Base-by-base conservation (phyloP, 2,329 filamentous ascomycete species). In the Monosporascus sp. region DNA sequence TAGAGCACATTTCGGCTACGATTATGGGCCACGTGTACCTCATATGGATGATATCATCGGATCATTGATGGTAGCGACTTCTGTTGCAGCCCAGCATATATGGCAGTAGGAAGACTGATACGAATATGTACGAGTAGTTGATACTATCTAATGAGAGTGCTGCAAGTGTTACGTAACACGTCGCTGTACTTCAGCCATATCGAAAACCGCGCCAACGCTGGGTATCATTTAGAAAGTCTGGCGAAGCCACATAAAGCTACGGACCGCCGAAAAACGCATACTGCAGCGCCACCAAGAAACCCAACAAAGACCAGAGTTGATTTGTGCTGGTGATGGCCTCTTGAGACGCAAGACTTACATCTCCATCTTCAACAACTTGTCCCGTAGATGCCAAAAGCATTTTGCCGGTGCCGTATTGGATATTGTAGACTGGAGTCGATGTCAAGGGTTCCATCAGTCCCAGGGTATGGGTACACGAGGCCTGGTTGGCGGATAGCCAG, bases 351-450 rank as follows among this genome's bases (percentile, higher is more conserved):
- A 41, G 17, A 41, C 38, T 41, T 20, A 3, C 17, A 20, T 27
- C 46, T 22, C 47, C 50, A 1, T 47, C 46, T 8, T 58, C 54
- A 22, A 66, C 65, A 31, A 66, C 57, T 49, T 66, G 51, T 8
- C 64, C 64, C 3, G 65, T 62, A 6, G 63, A 61, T 5, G 73
- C 72, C 22, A 70, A 51, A 0, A 72, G 65, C 37, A 64, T 65
- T 50, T 73, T 64, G 47, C 80, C 80, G 17, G 76, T 75, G 34
- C 72, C 72, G 59, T 82, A 82, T 59, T 68, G 63, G 54, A 82
- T 74, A 66, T 82, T 79, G 63, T 73, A 73, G 27, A 82, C 79
- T 8, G 73, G 71, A 2, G 66, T 56, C 15, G 61, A 64, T 2
- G 66, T 71, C 52, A 75, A 59, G 3, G 60, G 52, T 11, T 55